These are phyloP conservation scores for Erucastrum elatum DNA, from an alignment of 345 rosid species.

Conservation along the genomic window DNA sequence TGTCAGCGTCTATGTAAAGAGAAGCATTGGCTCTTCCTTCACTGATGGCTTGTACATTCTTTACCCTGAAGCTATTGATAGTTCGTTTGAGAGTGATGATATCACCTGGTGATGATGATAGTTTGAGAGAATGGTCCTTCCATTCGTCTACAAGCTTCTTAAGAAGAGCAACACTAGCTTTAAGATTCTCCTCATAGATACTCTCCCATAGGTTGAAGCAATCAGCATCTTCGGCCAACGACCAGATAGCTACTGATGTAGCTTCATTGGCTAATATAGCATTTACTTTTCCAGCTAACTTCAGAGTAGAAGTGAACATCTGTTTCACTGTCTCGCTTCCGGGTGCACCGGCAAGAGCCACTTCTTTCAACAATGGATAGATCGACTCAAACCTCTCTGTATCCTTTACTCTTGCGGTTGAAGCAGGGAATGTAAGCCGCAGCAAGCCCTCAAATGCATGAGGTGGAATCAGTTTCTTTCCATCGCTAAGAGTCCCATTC, in stretches of 20 bases:
- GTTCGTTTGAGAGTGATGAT: not conserved
- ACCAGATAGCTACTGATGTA: not conserved
- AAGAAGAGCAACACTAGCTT: not conserved
- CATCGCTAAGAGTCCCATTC: not conserved
- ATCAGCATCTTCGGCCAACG: not conserved
- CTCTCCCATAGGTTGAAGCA: not conserved
- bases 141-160: not conserved
- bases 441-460: not conserved
- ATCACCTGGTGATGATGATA: not conserved
- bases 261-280: not conserved
- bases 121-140: not conserved
- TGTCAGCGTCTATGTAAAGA: conserved; percentile 53
- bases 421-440: not conserved
- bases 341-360: not conserved
- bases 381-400: not conserved
- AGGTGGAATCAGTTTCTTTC: not conserved
- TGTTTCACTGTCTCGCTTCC: not conserved
- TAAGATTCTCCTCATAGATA: not conserved
- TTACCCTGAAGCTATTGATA: not conserved
- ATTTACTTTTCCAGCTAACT: not conserved
- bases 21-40: conserved; percentile 42
- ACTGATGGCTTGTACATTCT: conserved; percentile 62
- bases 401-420: not conserved
- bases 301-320: not conserved
- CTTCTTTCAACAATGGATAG: not conserved